Conservation (phyloP, 768 basidiomycete species). For the Tylopilus subfusipes region DNA sequence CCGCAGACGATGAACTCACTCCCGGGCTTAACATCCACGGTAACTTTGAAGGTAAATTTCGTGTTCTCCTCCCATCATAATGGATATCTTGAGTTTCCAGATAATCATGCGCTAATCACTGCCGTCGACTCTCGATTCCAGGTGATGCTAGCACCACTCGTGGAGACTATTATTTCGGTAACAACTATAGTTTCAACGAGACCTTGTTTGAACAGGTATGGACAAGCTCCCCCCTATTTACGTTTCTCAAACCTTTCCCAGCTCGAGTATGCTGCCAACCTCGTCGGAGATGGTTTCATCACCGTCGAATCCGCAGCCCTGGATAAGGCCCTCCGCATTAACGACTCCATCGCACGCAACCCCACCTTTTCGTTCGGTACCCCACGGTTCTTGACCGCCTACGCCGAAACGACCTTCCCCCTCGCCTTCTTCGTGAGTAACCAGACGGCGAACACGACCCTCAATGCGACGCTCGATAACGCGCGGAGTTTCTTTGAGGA, state of each 20-base stretch:
- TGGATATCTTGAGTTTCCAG: neutral
- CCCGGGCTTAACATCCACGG: constrained; percentile 24
- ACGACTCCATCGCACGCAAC: constrained; percentile 25
- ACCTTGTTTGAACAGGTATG: constrained; percentile 21
- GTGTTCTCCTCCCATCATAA: neutral
- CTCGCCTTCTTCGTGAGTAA: constrained; percentile 25
- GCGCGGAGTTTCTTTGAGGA: constrained; percentile 20
- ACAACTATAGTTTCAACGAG: constrained; percentile 25
- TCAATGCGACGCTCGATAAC: constrained; percentile 8
- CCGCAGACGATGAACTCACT: constrained; percentile 5
- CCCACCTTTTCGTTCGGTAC: constrained; percentile 21
- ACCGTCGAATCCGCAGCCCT: constrained; percentile 22
- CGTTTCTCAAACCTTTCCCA: neutral
- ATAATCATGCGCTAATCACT: neutral
- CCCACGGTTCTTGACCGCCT: constrained; percentile 18
- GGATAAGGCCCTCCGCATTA: constrained; percentile 21
- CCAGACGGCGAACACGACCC: constrained; percentile 19
- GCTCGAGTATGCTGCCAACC: constrained; percentile 16
- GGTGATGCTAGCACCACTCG: constrained; percentile 27
- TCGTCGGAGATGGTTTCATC: constrained; percentile 16
- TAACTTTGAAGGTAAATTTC: constrained; percentile 18
- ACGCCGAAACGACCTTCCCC: constrained; percentile 20
- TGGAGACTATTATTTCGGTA: constrained; percentile 26
- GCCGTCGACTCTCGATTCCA: neutral
- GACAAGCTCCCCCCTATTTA: neutral